A percentile compares a stretch with the other conserved stretches of the same genome.
Conservation (phyloP, 1,284 basidiomycete genomes). For the Volvariella surrecta region DNA sequence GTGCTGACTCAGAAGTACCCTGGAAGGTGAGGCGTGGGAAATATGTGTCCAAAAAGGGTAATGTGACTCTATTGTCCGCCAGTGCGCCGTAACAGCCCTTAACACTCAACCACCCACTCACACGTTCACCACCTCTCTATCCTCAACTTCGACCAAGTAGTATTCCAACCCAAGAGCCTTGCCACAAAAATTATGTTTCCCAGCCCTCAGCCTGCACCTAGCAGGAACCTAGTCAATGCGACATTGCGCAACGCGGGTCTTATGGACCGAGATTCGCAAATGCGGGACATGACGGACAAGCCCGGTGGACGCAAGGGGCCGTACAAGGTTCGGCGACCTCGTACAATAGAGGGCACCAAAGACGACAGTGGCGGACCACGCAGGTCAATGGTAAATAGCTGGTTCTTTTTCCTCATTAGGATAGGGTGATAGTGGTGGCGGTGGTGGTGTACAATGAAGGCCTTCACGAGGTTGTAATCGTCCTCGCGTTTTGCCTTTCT, state of each 20-base stretch:
- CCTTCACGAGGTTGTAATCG: conserved; percentile 21
- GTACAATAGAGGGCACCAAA: conserved; percentile 50
- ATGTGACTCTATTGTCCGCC: conserved; percentile 23
- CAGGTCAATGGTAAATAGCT: conserved; percentile 54
- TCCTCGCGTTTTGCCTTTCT: conserved; percentile 24
- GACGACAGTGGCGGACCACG: conserved; percentile 37
- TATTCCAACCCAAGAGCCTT: conserved; percentile 10
- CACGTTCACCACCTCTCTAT: conserved; percentile 12
- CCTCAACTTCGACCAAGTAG: conserved; percentile 12
- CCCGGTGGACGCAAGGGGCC: conserved; percentile 61
- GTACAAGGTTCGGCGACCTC: conserved; percentile 47
- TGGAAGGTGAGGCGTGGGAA: conserved; percentile 20
- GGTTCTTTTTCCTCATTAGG: conserved; percentile 25
- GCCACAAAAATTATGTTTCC: conserved; percentile 37
- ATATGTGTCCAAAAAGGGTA: conserved; percentile 13
- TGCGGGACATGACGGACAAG: conserved; percentile 60
- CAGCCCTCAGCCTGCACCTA: conserved; percentile 36
- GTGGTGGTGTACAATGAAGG: conserved; percentile 14
- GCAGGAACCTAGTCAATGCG: conserved; percentile 46
- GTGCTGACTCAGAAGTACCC: too few relatives aligned
- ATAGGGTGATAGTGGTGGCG: conserved; percentile 20
- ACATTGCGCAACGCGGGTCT: conserved; percentile 63
- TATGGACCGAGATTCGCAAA: conserved; percentile 61
- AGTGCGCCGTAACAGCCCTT: conserved; percentile 12
- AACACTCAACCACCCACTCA: conserved; percentile 11